Percentiles rank a stretch among this genome's conserved stretches.
Evolutionary conservation across 805 yeast species (phyloP).

Genomic region (Saccharomycopsis fermentans): DNA sequence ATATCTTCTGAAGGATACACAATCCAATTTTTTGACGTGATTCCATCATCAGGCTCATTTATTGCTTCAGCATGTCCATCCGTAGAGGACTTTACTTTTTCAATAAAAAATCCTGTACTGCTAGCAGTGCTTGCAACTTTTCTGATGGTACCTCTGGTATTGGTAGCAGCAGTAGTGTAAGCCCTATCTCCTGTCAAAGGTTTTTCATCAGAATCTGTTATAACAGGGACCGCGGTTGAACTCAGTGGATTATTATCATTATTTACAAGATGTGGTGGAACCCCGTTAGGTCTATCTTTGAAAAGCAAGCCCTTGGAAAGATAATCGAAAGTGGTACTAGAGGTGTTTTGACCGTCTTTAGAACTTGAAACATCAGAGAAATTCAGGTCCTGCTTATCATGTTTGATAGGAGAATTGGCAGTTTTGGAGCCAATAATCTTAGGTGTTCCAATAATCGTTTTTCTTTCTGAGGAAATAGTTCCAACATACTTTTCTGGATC

Average conservation of each 20-base stretch:
- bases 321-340: neutral
- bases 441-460: conserved; percentile 30
- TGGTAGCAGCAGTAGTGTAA: neutral
- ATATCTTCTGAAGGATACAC: neutral
- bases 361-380: neutral
- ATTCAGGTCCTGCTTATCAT: neutral
- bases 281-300: conserved; percentile 9
- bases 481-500: conserved; percentile 24
- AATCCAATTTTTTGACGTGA: neutral
- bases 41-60: neutral
- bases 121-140: conserved; percentile 1
- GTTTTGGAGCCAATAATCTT: conserved; percentile 36
- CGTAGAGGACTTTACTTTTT: neutral
- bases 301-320: conserved; percentile 1
- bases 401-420: neutral
- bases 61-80: neutral
- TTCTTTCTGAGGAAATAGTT: neutral
- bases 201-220: neutral
- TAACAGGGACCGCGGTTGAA: neutral
- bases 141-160: neutral
- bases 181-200: neutral
- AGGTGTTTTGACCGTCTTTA: neutral
- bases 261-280: conserved; percentile 8
- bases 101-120: neutral
- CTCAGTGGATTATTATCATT: conserved; percentile 1